A percentile compares a stretch with the other conserved stretches of the same genome.
Conservation (phyloP, 2,329 filamentous ascomycete genomes). For the Ophiosphaerella narmari region DNA sequence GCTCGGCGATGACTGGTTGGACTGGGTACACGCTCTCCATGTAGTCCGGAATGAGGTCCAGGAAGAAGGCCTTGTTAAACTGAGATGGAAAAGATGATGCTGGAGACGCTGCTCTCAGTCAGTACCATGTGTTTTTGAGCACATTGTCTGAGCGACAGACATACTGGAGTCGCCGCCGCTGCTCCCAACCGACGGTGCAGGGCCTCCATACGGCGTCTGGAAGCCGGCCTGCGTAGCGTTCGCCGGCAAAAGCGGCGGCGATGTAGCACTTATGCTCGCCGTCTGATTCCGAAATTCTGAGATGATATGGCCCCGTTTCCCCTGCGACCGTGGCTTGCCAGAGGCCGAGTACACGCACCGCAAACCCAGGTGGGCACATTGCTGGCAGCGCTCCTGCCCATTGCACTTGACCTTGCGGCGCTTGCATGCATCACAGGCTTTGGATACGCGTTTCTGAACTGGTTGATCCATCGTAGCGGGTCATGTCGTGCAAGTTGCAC, state of each 20-base stretch:
- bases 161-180: constrained; percentile 25
- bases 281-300: constrained; percentile 47
- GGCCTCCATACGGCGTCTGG: constrained; percentile 12
- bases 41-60: constrained; percentile 53
- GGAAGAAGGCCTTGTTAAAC: constrained; percentile 44
- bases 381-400: constrained; percentile 50
- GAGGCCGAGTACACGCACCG: constrained; percentile 51
- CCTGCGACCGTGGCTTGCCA: constrained; percentile 44
- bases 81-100: constrained; percentile 19
- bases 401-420: constrained; percentile 55
- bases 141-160: constrained; percentile 2
- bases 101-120: constrained; percentile 18
- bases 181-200: constrained; percentile 19
- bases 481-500: constrained; percentile 22
- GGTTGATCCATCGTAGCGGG: constrained; percentile 30
- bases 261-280: constrained; percentile 15
- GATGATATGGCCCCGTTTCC: constrained; percentile 49
- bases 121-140: constrained; percentile 2
- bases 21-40: constrained; percentile 53
- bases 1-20: constrained; percentile 52
- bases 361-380: constrained; percentile 49
- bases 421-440: constrained; percentile 55
- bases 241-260: constrained; percentile 33
- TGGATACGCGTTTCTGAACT: constrained; percentile 40
- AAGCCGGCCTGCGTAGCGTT: constrained; percentile 14